A percentile compares a stretch with the other conserved stretches of the same genome.
These are phyloP conservation scores for Isoetes taiwanensis DNA, from an alignment of 75 land plant species.

Conservation along the genomic window DNA sequence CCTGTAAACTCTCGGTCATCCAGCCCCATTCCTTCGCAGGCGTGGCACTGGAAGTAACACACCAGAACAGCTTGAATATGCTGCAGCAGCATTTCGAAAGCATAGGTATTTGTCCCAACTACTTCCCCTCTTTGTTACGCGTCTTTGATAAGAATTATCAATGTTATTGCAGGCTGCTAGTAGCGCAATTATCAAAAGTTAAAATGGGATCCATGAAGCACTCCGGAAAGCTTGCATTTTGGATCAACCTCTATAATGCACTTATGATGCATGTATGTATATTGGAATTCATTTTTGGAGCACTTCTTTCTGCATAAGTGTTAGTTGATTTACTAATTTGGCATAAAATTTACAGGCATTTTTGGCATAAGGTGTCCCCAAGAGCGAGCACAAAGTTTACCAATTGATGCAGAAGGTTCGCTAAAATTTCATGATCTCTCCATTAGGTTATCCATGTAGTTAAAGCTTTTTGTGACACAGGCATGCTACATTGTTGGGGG, in stretches of 20 bases:
- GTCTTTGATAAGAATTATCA: too few species aligned
- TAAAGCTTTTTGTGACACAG: slow-evolving; percentile 20
- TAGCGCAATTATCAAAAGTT: slow-evolving; percentile 72
- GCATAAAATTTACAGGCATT: slow-evolving; percentile 77
- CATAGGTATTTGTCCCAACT: slow-evolving; percentile 48
- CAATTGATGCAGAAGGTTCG: slow-evolving; percentile 91
- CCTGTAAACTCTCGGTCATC: too few species aligned
- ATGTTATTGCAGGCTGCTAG: slow-evolving; percentile 37
- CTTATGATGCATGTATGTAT: slow-evolving; percentile 75
- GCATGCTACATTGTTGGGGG: slow-evolving; percentile 91
- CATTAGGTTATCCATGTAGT: background rate
- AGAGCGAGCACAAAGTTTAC: slow-evolving; percentile 63
- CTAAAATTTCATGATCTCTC: background rate
- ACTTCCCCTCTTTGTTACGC: too few species aligned
- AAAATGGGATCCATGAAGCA: slow-evolving; percentile 39
- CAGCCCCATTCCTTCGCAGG: too few species aligned
- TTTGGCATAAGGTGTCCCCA: slow-evolving; percentile 85
- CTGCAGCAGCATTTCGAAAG: slow-evolving; percentile 48
- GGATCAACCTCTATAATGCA: slow-evolving; percentile 90
- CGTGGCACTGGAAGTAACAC: too few species aligned
- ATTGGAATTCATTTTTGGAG: background rate
- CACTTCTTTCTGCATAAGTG: too few species aligned
- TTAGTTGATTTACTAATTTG: too few species aligned
- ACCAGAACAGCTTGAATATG: slow-evolving; percentile 81
- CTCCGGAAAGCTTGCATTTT: slow-evolving; percentile 69